Evolutionary conservation across 2,329 filamentous ascomycete genomes (phyloP).

Genomic region (Nothophaeocryptopus gaeumannii): DNA sequence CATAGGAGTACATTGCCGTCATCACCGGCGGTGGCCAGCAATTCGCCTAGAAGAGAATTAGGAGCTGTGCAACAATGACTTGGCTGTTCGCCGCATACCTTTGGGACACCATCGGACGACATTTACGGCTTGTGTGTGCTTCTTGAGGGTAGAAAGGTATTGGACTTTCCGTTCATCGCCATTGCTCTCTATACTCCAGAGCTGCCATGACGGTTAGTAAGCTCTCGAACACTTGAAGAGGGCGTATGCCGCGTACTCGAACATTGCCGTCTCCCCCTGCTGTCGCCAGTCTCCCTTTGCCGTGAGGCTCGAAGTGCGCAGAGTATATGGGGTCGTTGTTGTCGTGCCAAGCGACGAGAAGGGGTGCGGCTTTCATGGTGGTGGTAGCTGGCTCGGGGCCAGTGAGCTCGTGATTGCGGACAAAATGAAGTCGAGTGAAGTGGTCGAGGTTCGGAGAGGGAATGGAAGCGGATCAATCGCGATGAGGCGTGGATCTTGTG

Average conservation of each 20-base stretch:
- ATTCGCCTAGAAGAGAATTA: constrained; percentile 64
- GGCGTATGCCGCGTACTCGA: constrained; percentile 59
- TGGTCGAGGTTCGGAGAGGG: background rate
- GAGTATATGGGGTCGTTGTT: constrained; percentile 97
- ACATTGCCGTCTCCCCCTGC: constrained; percentile 97
- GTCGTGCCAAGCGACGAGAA: constrained; percentile 99
- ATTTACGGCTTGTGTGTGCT: constrained; percentile 96
- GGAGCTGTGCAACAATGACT: background rate
- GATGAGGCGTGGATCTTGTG: background rate
- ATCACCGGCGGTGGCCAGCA: constrained; percentile 90
- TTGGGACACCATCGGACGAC: constrained; percentile 94
- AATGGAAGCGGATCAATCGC: background rate
- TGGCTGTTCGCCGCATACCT: constrained; percentile 54
- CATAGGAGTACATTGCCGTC: constrained; percentile 96
- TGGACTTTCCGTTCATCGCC: constrained; percentile 86
- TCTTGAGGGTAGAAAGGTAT: constrained; percentile 85
- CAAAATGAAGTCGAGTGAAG: constrained; percentile 8
- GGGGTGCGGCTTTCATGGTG: constrained; percentile 87
- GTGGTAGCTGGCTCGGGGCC: constrained; percentile 12
- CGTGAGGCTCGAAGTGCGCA: constrained; percentile 89
- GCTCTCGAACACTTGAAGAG: constrained; percentile 1
- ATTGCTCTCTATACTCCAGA: constrained; percentile 85
- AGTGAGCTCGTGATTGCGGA: constrained; percentile 5
- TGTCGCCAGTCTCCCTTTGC: constrained; percentile 87
- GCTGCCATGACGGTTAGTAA: constrained; percentile 48